Base-by-base conservation (phyloP, 306 rosid species). In the Dryas octopetala region DNA sequence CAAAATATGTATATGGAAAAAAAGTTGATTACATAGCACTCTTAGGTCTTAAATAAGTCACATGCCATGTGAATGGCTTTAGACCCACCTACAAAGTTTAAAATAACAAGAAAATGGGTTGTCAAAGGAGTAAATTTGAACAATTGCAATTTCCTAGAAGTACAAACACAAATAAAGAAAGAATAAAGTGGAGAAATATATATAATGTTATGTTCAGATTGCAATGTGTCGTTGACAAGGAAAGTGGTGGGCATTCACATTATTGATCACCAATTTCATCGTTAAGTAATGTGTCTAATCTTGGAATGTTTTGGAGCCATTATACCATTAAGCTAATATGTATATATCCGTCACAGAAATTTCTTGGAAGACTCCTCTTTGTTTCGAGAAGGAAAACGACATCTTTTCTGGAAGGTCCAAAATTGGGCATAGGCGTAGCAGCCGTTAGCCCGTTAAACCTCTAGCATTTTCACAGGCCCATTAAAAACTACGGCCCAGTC, bases 221-320 rank as follows among this genome's bases (percentile, higher is more conserved):
- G 14, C 53, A 71, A 43, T 41, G 7, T 5, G 49, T 63, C 49
- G 26, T 62, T 44, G 52, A 64, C 53, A 7, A 57, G 26, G 66
- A 57, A 71, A 57, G 3, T 55, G 66, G 61, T 71, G 76, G 76
- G 49, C 44, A 45, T 58, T 71, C 66, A 58, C 46, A 23, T 71
- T 61, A 17, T n/a, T 58, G 19, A 44, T 43, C 40, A 45, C n/a
- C 49, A 0, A 5, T 55, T 19, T 12, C 40, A 43, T 43, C 14
- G 32, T 10, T 12, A 44, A 14, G 66, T 7, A 45, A 7, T 44
- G 15, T 60, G 8, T 13, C 57, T 48, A 69, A 16, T 51, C 62
- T 71, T 71, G 75, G 54, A 57, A 72, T 26, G 76, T 72, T 14
- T 11, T 72, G 66, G 65, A 71, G 75, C 43, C 62, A 70, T 9